A percentile compares a stretch with the other conserved stretches of the same genome.
Conservation (phyloP, 2,329 filamentous ascomycete species). For the Arthrobotrys entomopaga region DNA sequence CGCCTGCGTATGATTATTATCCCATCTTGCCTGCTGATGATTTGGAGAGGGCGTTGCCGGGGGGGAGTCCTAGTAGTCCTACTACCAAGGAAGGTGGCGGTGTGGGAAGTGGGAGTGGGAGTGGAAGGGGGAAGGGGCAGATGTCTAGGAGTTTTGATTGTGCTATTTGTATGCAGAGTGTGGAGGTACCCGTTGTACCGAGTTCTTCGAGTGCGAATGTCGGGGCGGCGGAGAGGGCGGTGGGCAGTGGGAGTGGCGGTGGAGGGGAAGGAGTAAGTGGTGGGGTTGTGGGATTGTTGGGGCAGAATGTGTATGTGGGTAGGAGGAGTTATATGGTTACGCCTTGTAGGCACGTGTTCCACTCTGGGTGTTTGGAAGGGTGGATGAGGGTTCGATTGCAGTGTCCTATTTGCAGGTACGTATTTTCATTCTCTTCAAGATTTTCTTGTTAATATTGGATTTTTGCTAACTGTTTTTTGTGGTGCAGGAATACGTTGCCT, state of each 20-base stretch:
- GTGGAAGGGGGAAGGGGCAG: conserved; percentile 63
- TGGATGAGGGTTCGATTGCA: conserved; percentile 95
- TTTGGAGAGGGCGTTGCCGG: conserved; percentile 69
- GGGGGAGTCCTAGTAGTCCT: conserved; percentile 61
- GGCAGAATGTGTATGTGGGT: conserved; percentile 66
- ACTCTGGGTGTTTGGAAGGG: conserved; percentile 87
- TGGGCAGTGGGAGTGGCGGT: conserved; percentile 58
- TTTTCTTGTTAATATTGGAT: not conserved
- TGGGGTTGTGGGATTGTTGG: conserved; percentile 71
- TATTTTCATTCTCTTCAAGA: not conserved
- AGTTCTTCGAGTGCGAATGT: conserved; percentile 61
- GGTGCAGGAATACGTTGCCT: conserved; percentile 57
- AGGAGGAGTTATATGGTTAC: conserved; percentile 95
- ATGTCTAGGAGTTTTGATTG: conserved; percentile 77
- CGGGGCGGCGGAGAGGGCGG: conserved; percentile 59
- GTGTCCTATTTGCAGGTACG: conserved; percentile 85
- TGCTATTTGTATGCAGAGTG: conserved; percentile 89
- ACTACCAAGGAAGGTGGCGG: conserved; percentile 58
- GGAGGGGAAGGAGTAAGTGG: conserved; percentile 60
- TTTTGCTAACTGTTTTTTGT: conserved; percentile 12
- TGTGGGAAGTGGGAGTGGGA: not conserved
- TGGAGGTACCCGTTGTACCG: conserved; percentile 85
- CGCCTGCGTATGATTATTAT: conserved; percentile 87
- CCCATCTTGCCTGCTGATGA: conserved; percentile 85
- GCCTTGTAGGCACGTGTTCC: conserved; percentile 94